Base-by-base conservation (phyloP, 345 rosid species). In the Salix udensis region DNA sequence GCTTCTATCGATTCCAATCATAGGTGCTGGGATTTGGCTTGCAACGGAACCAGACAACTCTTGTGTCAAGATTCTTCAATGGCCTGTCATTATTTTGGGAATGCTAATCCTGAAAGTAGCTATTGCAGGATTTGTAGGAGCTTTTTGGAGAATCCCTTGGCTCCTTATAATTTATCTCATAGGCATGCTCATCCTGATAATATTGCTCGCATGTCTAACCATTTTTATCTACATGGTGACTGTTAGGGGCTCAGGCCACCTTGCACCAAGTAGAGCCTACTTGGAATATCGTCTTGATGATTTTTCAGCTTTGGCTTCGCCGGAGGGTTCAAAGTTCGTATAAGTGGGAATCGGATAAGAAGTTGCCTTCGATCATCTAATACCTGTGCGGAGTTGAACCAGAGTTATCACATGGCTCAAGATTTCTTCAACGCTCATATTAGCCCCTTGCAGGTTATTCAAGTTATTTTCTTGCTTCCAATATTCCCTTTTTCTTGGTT, bases 1-100 rank as follows among this genome's bases (percentile, higher is more conserved):
- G 84, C 92, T 96, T 40, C 94, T 96, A 30, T 92, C 99, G 0
- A 83, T 94, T 15, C 99, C 97, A 2, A 70, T 96, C 72, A 90
- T 96, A 44, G 98, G 97, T 1, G 89, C 90, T 13, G 97, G 98
- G 72, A 92, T 96, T 81, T 96, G 98, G 99, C 88, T 96, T 0
- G 78, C 97, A 24, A 89, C 40, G 5, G 88, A 90, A 64, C 87
- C 92, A 1, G 98, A 92, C 84, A 91, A 96, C 81, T 86, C 96
- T 0, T 96, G 99, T 46, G 91, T 93, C 15, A 92, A 89, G 84
- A 83, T 93, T 19, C 88, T 96, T 12, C 98, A 92, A 70, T 94
- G 97, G 98, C 99, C 99, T 9, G 87, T 94, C 34, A 94, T 96
- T 50, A 87, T 91, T 66, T 74, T 96, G 6, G 99, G 99, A 11